Evolutionary conservation across 805 yeast species (phyloP), one percentile per base, ranked within the genome.

Genomic region (Myxozyma melibiosi): DNA sequence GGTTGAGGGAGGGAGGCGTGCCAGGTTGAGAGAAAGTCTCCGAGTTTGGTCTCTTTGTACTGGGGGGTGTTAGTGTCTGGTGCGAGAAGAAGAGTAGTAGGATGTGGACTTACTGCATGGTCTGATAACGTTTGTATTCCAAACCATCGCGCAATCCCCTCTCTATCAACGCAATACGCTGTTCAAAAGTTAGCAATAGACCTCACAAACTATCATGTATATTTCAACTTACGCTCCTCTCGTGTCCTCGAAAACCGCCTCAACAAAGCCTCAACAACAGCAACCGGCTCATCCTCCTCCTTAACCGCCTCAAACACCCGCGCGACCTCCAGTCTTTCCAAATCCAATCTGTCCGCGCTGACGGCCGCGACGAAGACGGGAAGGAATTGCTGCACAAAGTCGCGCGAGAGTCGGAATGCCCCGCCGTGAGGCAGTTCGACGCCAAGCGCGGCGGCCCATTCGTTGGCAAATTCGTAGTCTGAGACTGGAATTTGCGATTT

Each of bases 361-460:
- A 66, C 49, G 1, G 66, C 61, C 1, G 69, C 56, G n/a, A 71
- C 57, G 14, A 72, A 28, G 22, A 66, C 65, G 22, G 63, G 63
- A 8, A 71, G 41, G 3, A 71, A 48, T 4, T 56, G 52, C 46
- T 63, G 55, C 16, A 69, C 66, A 6, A 67, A 54, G 11, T 54
- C 63, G 3, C 55, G 35, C 50, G 65, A 54, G 3, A 80, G 51
- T 2, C 76, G 55, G 49, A 76, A 71, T 0, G 80, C 75, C 13
- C 55, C 61, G 0, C 80, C 84, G 44, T 79, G 74, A 2, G 37
- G 20, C 2, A 84, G 62, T 31, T 77, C 80, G 30, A 84, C 77
- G 0, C 94, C 94, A 16, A 82, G 80, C 1, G 75, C 49, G 1
- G 68, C 68, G 54, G 75, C 70, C 89, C 91, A 87, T 34, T 71